Evolutionary conservation across 345 rosid species (phyloP).

Genomic region (Pugionium cornutum): DNA sequence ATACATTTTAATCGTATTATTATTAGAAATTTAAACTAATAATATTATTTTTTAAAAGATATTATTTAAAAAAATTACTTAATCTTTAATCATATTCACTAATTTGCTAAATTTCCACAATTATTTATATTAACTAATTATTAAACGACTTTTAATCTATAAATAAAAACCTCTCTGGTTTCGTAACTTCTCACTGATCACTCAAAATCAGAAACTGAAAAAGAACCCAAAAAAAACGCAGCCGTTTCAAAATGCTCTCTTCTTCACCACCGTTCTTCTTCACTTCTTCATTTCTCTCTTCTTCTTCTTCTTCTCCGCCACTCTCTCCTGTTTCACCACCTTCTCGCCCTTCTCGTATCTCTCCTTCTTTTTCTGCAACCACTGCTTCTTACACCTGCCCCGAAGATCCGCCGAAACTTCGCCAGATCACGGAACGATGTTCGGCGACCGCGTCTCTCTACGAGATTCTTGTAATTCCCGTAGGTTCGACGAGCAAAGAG

Average conservation of each 20-base stretch:
- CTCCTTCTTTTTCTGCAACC: constrained; percentile 8
- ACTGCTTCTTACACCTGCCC: constrained; percentile 27
- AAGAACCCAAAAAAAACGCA: background rate
- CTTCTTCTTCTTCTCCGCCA: constrained; percentile 19
- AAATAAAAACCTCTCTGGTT: too few relatives aligned
- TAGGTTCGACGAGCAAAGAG: constrained; percentile 60
- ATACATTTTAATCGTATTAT: too few relatives aligned
- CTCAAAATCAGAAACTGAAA: too few relatives aligned
- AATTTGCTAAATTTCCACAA: too few relatives aligned
- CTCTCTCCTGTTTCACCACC: constrained; percentile 14
- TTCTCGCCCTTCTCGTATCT: constrained; percentile 10
- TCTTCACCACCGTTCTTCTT: constrained; percentile 31
- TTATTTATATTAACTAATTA: too few relatives aligned
- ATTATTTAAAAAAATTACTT: too few relatives aligned
- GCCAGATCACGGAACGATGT: constrained; percentile 24
- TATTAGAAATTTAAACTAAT: too few relatives aligned
- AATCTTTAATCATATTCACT: too few relatives aligned
- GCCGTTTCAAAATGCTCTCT: constrained; percentile 38
- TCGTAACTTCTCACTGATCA: too few relatives aligned
- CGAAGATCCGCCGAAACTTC: constrained; percentile 3
- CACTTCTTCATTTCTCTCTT: constrained; percentile 13
- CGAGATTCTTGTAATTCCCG: constrained; percentile 61
- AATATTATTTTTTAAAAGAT: too few relatives aligned
- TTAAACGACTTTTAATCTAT: too few relatives aligned
- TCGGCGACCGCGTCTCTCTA: constrained; percentile 54